A percentile compares a stretch with the other conserved stretches of the same genome.
Conservation (phyloP, 768 basidiomycete genomes). For the Calocera cornea region DNA sequence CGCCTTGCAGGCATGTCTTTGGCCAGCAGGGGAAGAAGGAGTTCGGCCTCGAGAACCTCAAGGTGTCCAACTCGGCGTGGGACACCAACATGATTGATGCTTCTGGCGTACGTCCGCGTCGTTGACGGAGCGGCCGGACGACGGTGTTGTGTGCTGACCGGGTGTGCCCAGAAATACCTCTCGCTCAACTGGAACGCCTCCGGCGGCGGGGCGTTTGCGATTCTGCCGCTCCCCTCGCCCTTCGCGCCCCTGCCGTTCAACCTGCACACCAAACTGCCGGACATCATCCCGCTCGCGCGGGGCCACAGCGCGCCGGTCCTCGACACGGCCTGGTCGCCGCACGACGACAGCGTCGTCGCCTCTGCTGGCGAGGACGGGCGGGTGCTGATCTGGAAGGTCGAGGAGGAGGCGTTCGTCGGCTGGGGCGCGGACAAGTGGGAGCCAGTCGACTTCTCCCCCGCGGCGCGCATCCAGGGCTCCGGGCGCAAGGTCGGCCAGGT, state of each 20-base stretch:
- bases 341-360: constrained; percentile 80
- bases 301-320: constrained; percentile 74
- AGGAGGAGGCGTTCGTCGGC: constrained; percentile 57
- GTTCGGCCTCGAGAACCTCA: constrained; percentile 64
- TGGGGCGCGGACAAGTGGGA: constrained; percentile 79
- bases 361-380: constrained; percentile 93
- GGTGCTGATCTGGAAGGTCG: constrained; percentile 79
- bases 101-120: constrained; percentile 46
- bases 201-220: constrained; percentile 87
- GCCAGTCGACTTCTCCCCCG: constrained; percentile 71
- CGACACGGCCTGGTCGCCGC: constrained; percentile 94
- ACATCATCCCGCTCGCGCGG: constrained; percentile 81
- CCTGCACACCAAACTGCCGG: constrained; percentile 72
- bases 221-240: constrained; percentile 72
- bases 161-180: constrained; percentile 75
- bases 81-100: constrained; percentile 87
- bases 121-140: too few relatives aligned
- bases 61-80: constrained; percentile 82
- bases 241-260: constrained; percentile 38
- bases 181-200: constrained; percentile 91
- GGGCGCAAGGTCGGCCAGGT: constrained; percentile 89
- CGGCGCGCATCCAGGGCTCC: constrained; percentile 63
- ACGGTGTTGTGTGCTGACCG: too few relatives aligned
- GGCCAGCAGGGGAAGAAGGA: constrained; percentile 81
- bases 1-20: constrained; percentile 62